phyloP scores from a whole-genome alignment of 331 rosid genomes.

The Pyrus hybrid region DNA sequence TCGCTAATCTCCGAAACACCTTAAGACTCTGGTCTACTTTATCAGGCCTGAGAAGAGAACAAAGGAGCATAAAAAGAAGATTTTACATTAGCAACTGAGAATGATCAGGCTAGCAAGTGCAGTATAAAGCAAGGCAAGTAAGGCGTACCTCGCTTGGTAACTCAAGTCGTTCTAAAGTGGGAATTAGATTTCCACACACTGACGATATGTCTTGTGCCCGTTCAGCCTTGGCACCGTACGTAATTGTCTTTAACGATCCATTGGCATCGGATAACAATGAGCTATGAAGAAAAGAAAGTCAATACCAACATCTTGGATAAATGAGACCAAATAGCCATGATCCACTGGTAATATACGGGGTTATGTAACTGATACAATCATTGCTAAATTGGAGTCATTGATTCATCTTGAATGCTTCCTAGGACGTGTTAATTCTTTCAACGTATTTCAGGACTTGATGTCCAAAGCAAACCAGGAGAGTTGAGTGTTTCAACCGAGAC shows the following conservation, averaged over 20 bases:
- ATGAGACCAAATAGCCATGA: background rate
- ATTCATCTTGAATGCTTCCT: no score
- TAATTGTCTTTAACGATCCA: constrained; percentile 33
- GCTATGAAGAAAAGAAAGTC: constrained; percentile 30
- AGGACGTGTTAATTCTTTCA: no score
- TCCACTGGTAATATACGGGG: background rate
- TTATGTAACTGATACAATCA: background rate
- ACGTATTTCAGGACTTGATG: no score
- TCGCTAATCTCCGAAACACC: constrained; percentile 68
- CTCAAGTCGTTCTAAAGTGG: constrained; percentile 78
- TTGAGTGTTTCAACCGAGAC: no score
- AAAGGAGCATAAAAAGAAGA: background rate
- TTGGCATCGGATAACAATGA: constrained; percentile 32
- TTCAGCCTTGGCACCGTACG: constrained; percentile 42
- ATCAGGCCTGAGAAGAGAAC: constrained; percentile 40
- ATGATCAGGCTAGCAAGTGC: background rate
- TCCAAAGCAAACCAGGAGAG: no score
- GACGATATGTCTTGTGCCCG: constrained; percentile 39
- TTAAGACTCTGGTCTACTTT: constrained; percentile 76
- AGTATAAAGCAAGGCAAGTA: background rate
- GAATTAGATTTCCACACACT: constrained; percentile 54
- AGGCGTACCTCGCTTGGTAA: constrained; percentile 59
- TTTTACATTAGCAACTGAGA: background rate
- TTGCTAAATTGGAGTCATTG: no score
- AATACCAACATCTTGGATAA: constrained; percentile 2